Percentiles rank a stretch among this genome's conserved stretches.
phyloP scores from a whole-genome alignment of 2,329 filamentous ascomycete genomes.

The Aureobasidium sp. region DNA sequence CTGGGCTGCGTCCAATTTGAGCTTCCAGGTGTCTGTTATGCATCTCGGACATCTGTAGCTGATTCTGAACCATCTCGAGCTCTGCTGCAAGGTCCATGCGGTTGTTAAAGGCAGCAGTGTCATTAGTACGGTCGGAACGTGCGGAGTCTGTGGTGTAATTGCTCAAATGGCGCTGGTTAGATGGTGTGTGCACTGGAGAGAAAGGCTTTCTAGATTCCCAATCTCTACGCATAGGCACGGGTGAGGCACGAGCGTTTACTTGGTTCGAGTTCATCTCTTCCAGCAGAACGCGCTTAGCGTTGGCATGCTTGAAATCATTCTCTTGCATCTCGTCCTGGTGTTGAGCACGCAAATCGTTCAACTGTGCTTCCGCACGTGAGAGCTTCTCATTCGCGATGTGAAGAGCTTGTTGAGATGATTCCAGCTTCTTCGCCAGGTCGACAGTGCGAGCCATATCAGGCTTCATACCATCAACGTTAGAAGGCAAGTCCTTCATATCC shows the following conservation, averaged over 20 bases:
- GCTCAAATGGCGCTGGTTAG: conserved; percentile 57
- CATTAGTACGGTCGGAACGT: conserved; percentile 76
- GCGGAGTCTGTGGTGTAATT: conserved; percentile 67
- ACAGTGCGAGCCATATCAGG: conserved; percentile 60
- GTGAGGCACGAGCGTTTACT: conserved; percentile 63
- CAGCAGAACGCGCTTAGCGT: conserved; percentile 65
- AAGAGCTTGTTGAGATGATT: conserved; percentile 81
- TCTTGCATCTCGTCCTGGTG: conserved; percentile 65
- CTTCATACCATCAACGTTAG: conserved; percentile 59
- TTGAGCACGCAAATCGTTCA: conserved; percentile 68
- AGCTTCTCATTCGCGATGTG: conserved; percentile 76
- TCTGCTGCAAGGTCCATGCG: conserved; percentile 87
- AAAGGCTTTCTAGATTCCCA: conserved; percentile 58
- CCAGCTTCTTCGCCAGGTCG: conserved; percentile 77
- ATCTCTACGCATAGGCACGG: conserved; percentile 59
- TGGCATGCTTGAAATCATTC: conserved; percentile 52
- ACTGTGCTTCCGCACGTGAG: conserved; percentile 71
- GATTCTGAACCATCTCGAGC: conserved; percentile 86
- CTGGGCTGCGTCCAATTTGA: conserved; percentile 68
- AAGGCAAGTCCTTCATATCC: conserved; percentile 48
- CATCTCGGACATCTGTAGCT: conserved; percentile 90
- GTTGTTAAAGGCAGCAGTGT: conserved; percentile 76
- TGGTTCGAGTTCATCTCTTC: conserved; percentile 87
- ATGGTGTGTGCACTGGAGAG: conserved; percentile 68
- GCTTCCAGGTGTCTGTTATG: conserved; percentile 87